Conservation (phyloP, 164 flowering plant species). For the Litsea cubeba region DNA sequence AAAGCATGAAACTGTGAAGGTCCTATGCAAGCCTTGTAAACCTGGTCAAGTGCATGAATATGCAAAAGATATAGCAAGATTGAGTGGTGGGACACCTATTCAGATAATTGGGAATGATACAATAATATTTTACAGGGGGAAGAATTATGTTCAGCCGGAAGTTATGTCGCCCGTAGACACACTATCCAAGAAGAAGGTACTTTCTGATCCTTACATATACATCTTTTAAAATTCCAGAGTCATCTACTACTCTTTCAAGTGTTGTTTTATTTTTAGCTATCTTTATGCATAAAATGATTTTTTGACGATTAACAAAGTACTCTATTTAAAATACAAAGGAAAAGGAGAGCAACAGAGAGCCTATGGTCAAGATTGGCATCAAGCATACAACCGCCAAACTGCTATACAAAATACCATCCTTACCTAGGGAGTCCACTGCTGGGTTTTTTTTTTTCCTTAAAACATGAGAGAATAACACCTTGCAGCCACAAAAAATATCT, state of each 20-base stretch:
- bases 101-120: constrained; percentile 72
- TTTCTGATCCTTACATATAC: constrained; percentile 13
- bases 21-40: constrained; percentile 80
- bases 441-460: no score
- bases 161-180: constrained; percentile 86
- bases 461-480: no score
- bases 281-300: background rate
- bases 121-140: constrained; percentile 82
- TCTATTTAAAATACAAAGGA: no score
- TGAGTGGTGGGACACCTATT: constrained; percentile 91
- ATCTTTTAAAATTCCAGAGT: background rate
- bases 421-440: no score
- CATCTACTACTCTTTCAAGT: background rate
- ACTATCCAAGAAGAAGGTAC: constrained; percentile 78
- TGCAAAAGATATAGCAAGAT: constrained; percentile 74
- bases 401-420: no score
- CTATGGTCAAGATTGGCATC: no score
- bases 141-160: constrained; percentile 77
- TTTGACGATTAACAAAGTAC: no score
- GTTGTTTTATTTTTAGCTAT: background rate
- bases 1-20: constrained; percentile 93
- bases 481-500: no score
- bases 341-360: no score
- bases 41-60: constrained; percentile 78
- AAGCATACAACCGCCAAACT: no score